phyloP scores from a whole-genome alignment of 305 asterid genomes.

The Fraxinus baroniana region DNA sequence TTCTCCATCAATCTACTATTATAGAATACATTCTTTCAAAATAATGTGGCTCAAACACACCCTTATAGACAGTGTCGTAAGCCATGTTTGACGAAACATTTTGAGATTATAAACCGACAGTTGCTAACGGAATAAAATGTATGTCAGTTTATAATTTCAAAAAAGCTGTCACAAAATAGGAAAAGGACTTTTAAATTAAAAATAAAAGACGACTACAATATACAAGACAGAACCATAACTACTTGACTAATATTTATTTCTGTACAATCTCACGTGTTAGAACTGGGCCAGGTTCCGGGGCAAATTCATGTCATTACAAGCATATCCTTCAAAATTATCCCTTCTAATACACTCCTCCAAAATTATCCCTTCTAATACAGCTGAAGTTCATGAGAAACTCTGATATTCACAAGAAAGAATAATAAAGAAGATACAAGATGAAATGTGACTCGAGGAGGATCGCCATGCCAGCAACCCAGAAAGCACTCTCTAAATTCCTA shows the following conservation, averaged over 20 bases:
- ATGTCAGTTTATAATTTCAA: background rate
- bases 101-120: background rate
- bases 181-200: background rate
- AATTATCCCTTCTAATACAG: background rate
- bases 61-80: too few relatives aligned
- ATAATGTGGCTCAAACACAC: too few relatives aligned
- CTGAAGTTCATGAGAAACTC: background rate
- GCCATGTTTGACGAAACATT: background rate
- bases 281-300: background rate
- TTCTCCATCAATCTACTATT: too few relatives aligned
- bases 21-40: too few relatives aligned
- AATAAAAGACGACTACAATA: background rate
- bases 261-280: background rate
- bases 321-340: background rate
- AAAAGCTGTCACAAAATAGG: background rate
- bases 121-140: background rate
- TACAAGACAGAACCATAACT: background rate
- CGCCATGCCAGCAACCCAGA: background rate
- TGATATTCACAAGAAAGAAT: background rate
- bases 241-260: background rate
- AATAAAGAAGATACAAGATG: background rate
- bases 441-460: background rate
- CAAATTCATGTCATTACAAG: background rate
- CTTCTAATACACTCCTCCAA: background rate
- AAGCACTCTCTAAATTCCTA: conserved; percentile 20